Evolutionary conservation across 1,139 yeast species (phyloP).

Genomic region (Taiozyma sp.): DNA sequence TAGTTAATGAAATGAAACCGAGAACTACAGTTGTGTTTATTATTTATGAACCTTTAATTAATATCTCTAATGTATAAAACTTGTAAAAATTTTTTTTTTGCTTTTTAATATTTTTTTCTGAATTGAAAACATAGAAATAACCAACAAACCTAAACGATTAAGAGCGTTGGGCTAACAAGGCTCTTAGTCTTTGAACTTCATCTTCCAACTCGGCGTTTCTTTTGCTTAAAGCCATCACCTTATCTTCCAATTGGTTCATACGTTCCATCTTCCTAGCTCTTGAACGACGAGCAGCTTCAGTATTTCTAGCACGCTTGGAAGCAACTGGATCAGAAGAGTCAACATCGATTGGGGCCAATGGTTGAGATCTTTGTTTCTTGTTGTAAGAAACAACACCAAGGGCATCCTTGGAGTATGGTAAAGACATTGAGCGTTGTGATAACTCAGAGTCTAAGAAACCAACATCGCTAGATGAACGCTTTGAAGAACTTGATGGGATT

Average conservation of each 20-base stretch:
- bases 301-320: conserved; percentile 87
- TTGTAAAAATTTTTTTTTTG: background rate
- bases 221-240: conserved; percentile 58
- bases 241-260: conserved; percentile 75
- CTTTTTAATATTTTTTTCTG: background rate
- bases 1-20: background rate
- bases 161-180: conserved; percentile 32
- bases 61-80: background rate
- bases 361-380: conserved; percentile 54
- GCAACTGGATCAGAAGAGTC: conserved; percentile 60
- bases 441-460: conserved; percentile 7
- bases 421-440: conserved; percentile 6
- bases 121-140: background rate
- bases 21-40: background rate
- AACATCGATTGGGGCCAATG: conserved; percentile 66
- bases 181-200: conserved; percentile 56
- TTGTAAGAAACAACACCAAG: conserved; percentile 43
- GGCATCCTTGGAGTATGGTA: conserved; percentile 1
- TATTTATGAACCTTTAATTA: background rate
- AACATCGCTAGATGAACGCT: conserved; percentile 22
- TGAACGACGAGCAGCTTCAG: conserved; percentile 96
- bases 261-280: conserved; percentile 91
- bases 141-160: background rate
- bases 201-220: conserved; percentile 52
- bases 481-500: conserved; percentile 3